Conservation (phyloP, 495 filamentous ascomycete genomes). For the Neurospora sp. region DNA sequence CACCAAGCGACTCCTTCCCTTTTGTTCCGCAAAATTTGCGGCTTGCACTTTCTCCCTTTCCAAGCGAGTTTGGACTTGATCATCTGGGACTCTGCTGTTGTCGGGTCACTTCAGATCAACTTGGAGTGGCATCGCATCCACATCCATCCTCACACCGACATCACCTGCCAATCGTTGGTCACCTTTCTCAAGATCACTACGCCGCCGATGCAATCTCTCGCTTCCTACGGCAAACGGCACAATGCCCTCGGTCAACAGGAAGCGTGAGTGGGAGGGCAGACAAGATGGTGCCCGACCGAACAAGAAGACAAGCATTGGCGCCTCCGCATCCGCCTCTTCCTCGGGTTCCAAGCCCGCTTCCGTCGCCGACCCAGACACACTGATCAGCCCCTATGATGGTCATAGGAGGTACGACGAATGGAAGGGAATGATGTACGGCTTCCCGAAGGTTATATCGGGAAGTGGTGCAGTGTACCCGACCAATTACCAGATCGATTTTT, state of each 20-base stretch:
- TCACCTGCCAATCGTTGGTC: background rate
- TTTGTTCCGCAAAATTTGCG: background rate
- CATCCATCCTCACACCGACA: background rate
- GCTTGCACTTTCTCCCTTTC: background rate
- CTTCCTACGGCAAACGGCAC: background rate
- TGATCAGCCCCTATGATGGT: constrained; percentile 2
- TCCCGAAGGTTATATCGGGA: background rate
- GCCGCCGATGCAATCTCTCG: background rate
- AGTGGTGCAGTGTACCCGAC: constrained; percentile 11
- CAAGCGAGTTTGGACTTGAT: background rate
- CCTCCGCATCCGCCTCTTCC: background rate
- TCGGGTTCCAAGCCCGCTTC: background rate
- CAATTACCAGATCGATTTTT: constrained; percentile 6
- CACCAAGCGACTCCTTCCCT: background rate
- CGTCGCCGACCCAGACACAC: background rate
- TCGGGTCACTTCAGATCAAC: background rate
- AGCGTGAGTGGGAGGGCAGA: background rate
- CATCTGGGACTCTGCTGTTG: background rate
- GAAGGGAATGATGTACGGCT: constrained; percentile 5
- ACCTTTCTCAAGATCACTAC: background rate
- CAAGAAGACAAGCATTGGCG: background rate
- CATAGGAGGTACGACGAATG: constrained; percentile 8
- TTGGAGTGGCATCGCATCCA: background rate
- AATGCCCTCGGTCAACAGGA: background rate
- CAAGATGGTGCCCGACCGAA: background rate